Percentiles rank a stretch among this genome's conserved stretches.
These are phyloP conservation scores for Clathrospora elynae DNA, from an alignment of 2,329 filamentous ascomycete genomes.

Conservation along the genomic window DNA sequence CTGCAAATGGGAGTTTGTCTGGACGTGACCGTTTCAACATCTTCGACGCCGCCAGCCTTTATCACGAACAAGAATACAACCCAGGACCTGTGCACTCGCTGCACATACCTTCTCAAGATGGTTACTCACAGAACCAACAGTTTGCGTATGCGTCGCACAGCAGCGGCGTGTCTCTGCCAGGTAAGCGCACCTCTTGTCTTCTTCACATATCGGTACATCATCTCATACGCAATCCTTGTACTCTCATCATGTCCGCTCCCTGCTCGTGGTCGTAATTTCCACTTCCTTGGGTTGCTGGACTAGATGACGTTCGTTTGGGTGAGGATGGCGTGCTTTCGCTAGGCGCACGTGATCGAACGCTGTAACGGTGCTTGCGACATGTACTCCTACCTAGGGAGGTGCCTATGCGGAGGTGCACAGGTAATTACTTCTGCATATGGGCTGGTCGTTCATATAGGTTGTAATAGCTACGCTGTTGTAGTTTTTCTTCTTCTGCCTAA, in stretches of 20 bases:
- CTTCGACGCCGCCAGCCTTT: constrained; percentile 36
- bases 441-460: constrained; percentile 9
- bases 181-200: constrained; percentile 23
- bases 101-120: constrained; percentile 21
- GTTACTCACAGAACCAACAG: constrained; percentile 22
- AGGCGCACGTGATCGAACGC: constrained; percentile 25
- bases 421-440: constrained; percentile 2
- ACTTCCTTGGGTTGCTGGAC: constrained; percentile 18
- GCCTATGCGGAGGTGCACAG: constrained; percentile 20
- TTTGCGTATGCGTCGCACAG: constrained; percentile 31
- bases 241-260: constrained; percentile 11
- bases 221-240: constrained; percentile 6
- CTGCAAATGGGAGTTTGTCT: constrained; percentile 49
- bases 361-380: constrained; percentile 12
- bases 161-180: constrained; percentile 27
- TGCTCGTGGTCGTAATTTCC: constrained; percentile 17
- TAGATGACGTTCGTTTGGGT: constrained; percentile 32
- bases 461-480: constrained; percentile 1
- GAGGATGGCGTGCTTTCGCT: constrained; percentile 26
- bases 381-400: constrained; percentile 26
- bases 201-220: constrained; percentile 9
- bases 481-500: constrained; percentile 8
- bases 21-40: constrained; percentile 45
- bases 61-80: constrained; percentile 32
- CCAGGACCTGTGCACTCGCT: constrained; percentile 21